Evolutionary conservation across 2,329 filamentous ascomycete species (phyloP), one percentile per base, ranked within the genome.

Genomic region (Juglanconis oblonga): DNA sequence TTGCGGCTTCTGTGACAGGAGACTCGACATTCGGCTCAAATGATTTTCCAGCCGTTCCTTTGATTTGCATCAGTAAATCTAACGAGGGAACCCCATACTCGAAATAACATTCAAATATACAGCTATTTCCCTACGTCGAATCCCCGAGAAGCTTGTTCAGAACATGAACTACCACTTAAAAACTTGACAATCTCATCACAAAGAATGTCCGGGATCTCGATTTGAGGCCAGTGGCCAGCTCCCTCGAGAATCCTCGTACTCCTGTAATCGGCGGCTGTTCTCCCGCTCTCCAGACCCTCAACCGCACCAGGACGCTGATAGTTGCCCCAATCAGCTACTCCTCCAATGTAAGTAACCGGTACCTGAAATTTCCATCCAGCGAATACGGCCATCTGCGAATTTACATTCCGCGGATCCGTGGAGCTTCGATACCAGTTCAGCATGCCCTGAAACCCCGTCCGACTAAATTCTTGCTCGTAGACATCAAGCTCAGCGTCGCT

Each of bases 161-260:
- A 32, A 33, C 10, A 33, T 36, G 9, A 54, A 6, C 13, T 10
- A 1, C 51, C 35, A 3, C 0, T 33, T 33, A 58, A 32, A 33
- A 55, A 55, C 2, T 59, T 59, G 36, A 35, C 14, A 32, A 59
- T 32, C n/a, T 59, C 52, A 3, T 59, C 24, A 24, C 52, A 56
- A 29, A 59, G 24, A 3, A 32, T 9, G 4, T 29, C 38, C 3
- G 52, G 40, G 3, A 47, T 52, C 24, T 59, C 58, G 2, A 36
- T 56, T 55, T 88, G 86, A 40, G 87, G 81, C 87, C 87, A 90
- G 74, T 90, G 88, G 0, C 87, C 87, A 4, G 86, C 86, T 0
- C 79, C 79, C 14, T 86, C 79, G 11, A 90, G 74, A 17, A 86
- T 72, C 53, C 69, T 79, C 38, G 76, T 71, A 0, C 83, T 82